Conservation (phyloP, 768 basidiomycete species). For the Xanthoconium purpureum region DNA sequence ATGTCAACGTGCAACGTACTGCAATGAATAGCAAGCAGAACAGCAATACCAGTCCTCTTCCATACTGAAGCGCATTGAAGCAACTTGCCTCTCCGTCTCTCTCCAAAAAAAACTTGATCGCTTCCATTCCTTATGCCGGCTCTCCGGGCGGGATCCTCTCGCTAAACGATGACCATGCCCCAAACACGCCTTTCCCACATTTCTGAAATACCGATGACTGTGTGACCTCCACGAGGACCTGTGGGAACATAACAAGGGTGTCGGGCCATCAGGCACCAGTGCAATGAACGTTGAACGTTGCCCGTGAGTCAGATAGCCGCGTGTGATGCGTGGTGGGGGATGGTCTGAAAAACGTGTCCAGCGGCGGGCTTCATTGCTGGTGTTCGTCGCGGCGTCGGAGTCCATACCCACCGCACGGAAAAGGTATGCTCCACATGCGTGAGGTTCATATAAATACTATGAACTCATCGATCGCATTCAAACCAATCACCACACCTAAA, state of each 20-base stretch:
- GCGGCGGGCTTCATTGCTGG: background rate
- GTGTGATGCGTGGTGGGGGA: background rate
- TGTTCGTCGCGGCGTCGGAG: slow-evolving; percentile 11
- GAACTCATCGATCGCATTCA: background rate
- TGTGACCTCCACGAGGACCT: slow-evolving; percentile 13
- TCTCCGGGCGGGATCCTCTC: slow-evolving; percentile 5
- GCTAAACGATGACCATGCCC: slow-evolving; percentile 14
- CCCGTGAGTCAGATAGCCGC: background rate
- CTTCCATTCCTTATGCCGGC: slow-evolving; percentile 9
- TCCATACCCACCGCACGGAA: slow-evolving; percentile 14
- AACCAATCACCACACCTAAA: slow-evolving; percentile 10
- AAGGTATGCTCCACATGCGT: slow-evolving; percentile 8
- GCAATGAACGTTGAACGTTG: slow-evolving; percentile 9
- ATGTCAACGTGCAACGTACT: slow-evolving; percentile 3
- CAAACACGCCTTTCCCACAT: slow-evolving; percentile 20
- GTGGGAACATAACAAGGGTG: slow-evolving; percentile 17
- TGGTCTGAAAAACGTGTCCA: slow-evolving; percentile 7
- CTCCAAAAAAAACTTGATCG: background rate
- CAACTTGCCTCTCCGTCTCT: background rate
- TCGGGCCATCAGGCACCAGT: background rate
- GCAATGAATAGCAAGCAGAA: slow-evolving; percentile 12
- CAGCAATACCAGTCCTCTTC: background rate
- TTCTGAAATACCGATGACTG: slow-evolving; percentile 1
- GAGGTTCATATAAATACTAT: slow-evolving; percentile 20
- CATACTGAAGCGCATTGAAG: background rate